Evolutionary conservation across 768 basidiomycete genomes (phyloP), one percentile per base, ranked within the genome.

Genomic region (Boletus patriciae): DNA sequence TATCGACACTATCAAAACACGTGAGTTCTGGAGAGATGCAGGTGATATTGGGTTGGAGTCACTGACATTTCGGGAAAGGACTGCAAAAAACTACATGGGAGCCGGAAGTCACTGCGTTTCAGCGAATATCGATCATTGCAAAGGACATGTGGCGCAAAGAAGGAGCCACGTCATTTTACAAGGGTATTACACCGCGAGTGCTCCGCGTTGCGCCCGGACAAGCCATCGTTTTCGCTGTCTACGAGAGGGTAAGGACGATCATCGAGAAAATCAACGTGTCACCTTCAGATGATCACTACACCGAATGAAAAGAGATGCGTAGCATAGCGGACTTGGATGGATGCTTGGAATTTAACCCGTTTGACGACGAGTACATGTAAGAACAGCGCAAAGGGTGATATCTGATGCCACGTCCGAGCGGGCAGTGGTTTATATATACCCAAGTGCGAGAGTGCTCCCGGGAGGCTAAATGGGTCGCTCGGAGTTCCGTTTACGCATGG

Each of bases 141-240:
- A 74, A 76, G n/a, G 93, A 93, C 46, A 97, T 98, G 94, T 98
- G 94, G 88, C 83, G 78, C 58, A 80, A 83, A 62, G 97, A 99
- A 74, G 97, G 97, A 7, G 77, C 88, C 16, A 74, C 74, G 43
- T 93, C 95, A 51, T 98, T 99, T 75, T 98, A 98, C 78, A 98
- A 97, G 77, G 97, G 97, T 19, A 98, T 99, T 70, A 98, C 95
- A 0, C 97, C 97, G 36, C 83, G 97, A 21, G 94, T 99, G 36
- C 77, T 97, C 65, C 85, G 97, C 52, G 97, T 99, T 44, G 97
- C 97, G 3, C 97, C 97, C 9, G 97, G 96, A 2, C 92, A 93
- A 71, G 95, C 95, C 3, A 91, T 98, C 62, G 96, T 98, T 36
- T 98, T 98, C 67, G 92, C 96, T 13, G 96, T 99, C 27, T 98